Base-by-base conservation (phyloP, 129 eudicot genomes). In the Glebionis coronaria region DNA sequence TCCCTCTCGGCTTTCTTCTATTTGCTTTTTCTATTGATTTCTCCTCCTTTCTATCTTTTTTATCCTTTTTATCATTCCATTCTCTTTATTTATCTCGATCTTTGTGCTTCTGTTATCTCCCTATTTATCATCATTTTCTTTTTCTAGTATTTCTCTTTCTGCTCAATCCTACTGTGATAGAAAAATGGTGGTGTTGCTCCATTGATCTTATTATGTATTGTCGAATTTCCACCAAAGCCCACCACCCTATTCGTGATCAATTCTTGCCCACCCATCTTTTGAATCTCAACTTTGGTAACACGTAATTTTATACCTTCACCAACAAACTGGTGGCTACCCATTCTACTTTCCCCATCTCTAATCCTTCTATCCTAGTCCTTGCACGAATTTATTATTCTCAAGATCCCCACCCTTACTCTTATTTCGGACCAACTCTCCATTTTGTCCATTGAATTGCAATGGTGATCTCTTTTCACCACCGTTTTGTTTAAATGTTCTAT, bases 301-400 rank as follows among this genome's bases (percentile, higher is more conserved):
- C 44, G 77, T 74, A 52, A 71, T 74, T 67, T 73, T 51, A 49
- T 79, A 60, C 81, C 82, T 53, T 73, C 82, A 81, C 57, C 75
- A 28, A 71, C 80, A 61, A 76, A 56, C 61, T 80, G 79, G 62
- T 79, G 84, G 73, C 83, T 88, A 62, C 91, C 84, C 9, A 64
- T 49, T 66, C 82, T 84, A 57, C 75, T 75, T 56, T 80, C 87
- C 28, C 80, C 93, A 38, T 81, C 77, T 51, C 76, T 78, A 53
- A 78, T 81, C 71, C 87, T 81, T 78, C 87, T 76, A 53, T 66
- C 83, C 78, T 83, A 73, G 66, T 83, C 93, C 76, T n/a, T 73
- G 84, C 58, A 82, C 79, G 63, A 68, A 81, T 58, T 82, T 84
- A 55, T 53, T 21, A 63, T 80, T 81, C 25, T 82, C 85, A 23